Percentiles rank a stretch among this genome's conserved stretches.
Evolutionary conservation across 352 stramenopile genomes (phyloP).

Genomic region (Globisporangium heterothallicum): DNA sequence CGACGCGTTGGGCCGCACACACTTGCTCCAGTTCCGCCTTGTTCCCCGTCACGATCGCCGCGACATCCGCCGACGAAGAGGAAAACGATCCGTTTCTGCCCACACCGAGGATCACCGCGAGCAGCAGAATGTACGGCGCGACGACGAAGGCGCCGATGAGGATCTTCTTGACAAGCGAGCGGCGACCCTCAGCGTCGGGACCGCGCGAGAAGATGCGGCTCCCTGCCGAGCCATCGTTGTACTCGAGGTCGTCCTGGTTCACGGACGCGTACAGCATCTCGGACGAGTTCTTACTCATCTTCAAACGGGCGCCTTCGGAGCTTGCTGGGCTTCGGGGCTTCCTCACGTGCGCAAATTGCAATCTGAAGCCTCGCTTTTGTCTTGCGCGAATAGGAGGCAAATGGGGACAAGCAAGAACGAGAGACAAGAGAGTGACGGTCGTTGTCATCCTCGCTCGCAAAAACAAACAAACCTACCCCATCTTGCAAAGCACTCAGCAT

Average conservation of each 20-base stretch:
- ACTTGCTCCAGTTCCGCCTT: constrained; percentile 28
- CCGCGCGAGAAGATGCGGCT: constrained; percentile 42
- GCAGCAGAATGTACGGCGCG: constrained; percentile 57
- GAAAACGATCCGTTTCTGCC: constrained; percentile 10
- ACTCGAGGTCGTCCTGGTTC: constrained; percentile 62
- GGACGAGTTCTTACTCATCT: constrained; percentile 17
- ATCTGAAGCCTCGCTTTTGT: no score
- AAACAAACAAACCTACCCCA: no score
- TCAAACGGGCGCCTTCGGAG: background rate
- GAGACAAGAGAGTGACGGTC: constrained; percentile 2
- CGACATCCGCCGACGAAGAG: background rate
- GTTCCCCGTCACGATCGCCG: constrained; percentile 15
- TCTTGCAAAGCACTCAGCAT: no score
- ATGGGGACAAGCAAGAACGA: background rate
- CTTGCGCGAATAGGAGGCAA: background rate
- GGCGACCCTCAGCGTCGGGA: constrained; percentile 35
- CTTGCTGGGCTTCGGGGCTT: background rate
- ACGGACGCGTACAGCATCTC: constrained; percentile 64
- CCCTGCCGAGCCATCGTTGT: constrained; percentile 26
- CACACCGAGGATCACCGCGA: constrained; percentile 43
- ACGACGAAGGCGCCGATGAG: constrained; percentile 42
- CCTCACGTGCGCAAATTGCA: constrained; percentile 2
- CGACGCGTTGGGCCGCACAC: constrained; percentile 51
- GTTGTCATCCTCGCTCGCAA: no score
- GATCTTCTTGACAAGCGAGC: constrained; percentile 49